Conservation (phyloP, 768 basidiomycete genomes). For the Mycena olivaceomarginata region DNA sequence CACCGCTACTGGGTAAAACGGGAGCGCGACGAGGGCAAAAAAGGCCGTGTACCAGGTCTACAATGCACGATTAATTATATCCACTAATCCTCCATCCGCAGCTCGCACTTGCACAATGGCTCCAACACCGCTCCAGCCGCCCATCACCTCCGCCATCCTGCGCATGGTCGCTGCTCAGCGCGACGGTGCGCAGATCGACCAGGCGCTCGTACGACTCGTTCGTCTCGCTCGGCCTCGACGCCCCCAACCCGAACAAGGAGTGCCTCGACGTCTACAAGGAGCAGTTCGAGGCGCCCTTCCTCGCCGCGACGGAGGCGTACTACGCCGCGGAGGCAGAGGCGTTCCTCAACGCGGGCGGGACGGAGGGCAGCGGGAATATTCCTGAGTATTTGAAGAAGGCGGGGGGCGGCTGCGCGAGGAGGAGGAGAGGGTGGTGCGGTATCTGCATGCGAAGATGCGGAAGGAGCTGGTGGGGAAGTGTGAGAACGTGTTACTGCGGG, state of each 20-base stretch:
- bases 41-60: constrained; percentile 97
- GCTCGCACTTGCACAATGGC: constrained; percentile 99
- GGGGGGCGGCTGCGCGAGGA: constrained; percentile 89
- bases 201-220: constrained; percentile 75
- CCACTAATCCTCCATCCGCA: constrained; percentile 45
- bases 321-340: constrained; percentile 62
- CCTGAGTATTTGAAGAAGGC: constrained; percentile 74
- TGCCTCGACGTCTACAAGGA: constrained; percentile 96
- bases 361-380: constrained; percentile 76
- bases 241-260: no score
- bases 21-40: constrained; percentile 97
- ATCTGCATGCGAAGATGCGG: constrained; percentile 89
- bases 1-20: constrained; percentile 89
- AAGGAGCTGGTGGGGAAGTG: no score
- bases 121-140: constrained; percentile 87
- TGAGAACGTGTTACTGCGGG: no score
- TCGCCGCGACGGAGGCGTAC: constrained; percentile 91
- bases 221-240: no score
- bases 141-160: constrained; percentile 89
- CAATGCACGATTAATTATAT: constrained; percentile 52
- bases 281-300: constrained; percentile 92
- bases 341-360: constrained; percentile 56
- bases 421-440: constrained; percentile 96
- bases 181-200: constrained; percentile 95
- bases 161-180: constrained; percentile 94